phyloP scores from a whole-genome alignment of 257 asterid species.

The Leptodermis oblonga region DNA sequence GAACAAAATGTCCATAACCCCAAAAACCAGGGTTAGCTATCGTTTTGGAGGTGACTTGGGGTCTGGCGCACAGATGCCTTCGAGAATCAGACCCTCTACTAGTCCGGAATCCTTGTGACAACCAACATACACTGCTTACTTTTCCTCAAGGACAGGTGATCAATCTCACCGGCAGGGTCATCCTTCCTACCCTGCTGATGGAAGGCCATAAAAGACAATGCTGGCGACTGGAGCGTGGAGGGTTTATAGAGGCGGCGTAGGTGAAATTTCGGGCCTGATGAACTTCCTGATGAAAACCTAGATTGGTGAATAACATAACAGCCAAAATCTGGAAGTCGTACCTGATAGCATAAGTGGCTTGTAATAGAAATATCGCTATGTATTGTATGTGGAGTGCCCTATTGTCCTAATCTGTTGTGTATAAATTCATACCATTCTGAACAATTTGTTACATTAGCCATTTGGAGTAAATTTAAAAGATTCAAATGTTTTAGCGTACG shows the following conservation, averaged over 20 bases:
- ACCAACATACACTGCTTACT: neutral
- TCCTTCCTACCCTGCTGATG: neutral
- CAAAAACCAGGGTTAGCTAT: conserved; percentile 32
- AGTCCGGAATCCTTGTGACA: conserved; percentile 74
- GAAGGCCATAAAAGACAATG: neutral
- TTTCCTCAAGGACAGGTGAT: neutral
- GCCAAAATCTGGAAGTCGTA: too few relatives aligned
- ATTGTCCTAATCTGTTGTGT: too few relatives aligned
- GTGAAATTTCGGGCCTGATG: too few relatives aligned
- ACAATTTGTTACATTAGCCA: too few relatives aligned
- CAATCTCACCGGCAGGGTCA: neutral
- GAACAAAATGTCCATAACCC: conserved; percentile 81
- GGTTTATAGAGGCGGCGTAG: neutral
- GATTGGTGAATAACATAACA: too few relatives aligned
- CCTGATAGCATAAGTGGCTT: too few relatives aligned
- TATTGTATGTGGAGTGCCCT: too few relatives aligned
- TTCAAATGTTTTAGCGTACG: too few relatives aligned
- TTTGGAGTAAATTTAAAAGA: too few relatives aligned
- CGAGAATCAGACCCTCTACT: conserved; percentile 68
- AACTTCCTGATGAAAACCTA: too few relatives aligned
- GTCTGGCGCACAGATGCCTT: conserved; percentile 63
- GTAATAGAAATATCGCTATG: too few relatives aligned
- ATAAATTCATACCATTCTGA: too few relatives aligned
- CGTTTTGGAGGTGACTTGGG: conserved; percentile 47
- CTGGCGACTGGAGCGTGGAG: neutral